Conservation (phyloP, 2,329 filamentous ascomycete species). For the Rugonectria rugulosa region DNA sequence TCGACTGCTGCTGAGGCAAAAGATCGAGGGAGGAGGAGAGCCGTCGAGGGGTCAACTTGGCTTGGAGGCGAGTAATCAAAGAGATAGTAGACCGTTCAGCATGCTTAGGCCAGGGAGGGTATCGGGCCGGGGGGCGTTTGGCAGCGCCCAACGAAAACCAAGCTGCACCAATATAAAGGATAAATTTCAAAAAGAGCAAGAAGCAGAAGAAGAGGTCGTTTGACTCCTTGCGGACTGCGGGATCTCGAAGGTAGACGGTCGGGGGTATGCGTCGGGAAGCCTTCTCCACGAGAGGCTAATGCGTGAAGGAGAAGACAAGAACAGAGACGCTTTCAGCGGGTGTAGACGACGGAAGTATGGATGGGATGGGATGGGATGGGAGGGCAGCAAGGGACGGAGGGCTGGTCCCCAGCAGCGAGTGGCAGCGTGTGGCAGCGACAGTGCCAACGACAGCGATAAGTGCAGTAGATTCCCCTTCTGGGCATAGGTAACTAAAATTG, state of each 20-base stretch:
- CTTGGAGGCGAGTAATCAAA: slow-evolving; percentile 14
- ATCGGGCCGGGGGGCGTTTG: slow-evolving; percentile 1
- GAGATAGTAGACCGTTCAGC: slow-evolving; percentile 10
- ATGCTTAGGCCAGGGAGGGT: slow-evolving; percentile 19
- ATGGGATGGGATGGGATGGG: slow-evolving; percentile 11
- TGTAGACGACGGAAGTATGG: slow-evolving; percentile 9
- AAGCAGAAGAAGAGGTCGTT: background rate
- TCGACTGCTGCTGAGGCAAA: background rate
- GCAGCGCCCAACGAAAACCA: background rate
- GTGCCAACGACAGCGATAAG: too few species aligned
- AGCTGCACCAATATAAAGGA: slow-evolving; percentile 3
- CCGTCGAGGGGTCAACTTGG: slow-evolving; percentile 5
- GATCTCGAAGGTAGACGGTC: background rate
- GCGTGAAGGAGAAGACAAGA: background rate
- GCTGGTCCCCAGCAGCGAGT: background rate
- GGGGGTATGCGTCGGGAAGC: slow-evolving; percentile 6
- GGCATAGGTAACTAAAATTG: background rate
- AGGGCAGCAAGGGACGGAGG: slow-evolving; percentile 6
- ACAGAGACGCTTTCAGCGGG: background rate
- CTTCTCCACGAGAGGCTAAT: slow-evolving; percentile 1
- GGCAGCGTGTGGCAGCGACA: too few species aligned
- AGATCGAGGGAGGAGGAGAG: slow-evolving; percentile 2
- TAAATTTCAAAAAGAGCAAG: background rate
- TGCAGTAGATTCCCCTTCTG: slow-evolving; percentile 8
- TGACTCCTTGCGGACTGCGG: slow-evolving; percentile 3